Conservation (phyloP, 192 early-diverging fungal species). For the Radiomyces spectabilis region DNA sequence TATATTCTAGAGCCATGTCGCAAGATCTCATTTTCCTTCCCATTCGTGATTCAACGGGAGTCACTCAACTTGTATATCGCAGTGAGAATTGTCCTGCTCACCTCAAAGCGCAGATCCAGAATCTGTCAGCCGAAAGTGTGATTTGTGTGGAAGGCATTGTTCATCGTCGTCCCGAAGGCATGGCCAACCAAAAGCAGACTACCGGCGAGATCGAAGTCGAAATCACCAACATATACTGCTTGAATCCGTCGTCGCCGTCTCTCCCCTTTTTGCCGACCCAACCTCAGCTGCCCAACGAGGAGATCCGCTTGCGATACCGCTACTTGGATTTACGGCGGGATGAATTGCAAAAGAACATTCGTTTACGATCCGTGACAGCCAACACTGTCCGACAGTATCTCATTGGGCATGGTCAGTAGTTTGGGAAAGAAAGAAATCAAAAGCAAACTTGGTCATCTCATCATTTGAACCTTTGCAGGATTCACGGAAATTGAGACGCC, state of each 20-base stretch:
- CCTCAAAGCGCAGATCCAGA: constrained; percentile 34
- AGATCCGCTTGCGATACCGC: constrained; percentile 64
- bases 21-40: constrained; percentile 68
- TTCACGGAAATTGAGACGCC: constrained; percentile 95
- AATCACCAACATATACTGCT: constrained; percentile 44
- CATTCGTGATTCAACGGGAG: constrained; percentile 71
- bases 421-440: background rate
- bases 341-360: constrained; percentile 68
- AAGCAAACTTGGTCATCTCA: background rate
- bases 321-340: constrained; percentile 78
- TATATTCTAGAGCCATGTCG: constrained; percentile 50
- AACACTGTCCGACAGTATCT: constrained; percentile 67
- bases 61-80: constrained; percentile 63
- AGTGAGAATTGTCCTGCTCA: background rate
- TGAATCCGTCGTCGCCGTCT: constrained; percentile 58
- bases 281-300: constrained; percentile 61
- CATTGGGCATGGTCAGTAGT: constrained; percentile 48
- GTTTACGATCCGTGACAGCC: constrained; percentile 56
- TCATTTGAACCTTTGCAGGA: constrained; percentile 25
- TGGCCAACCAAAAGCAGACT: constrained; percentile 29
- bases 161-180: constrained; percentile 40
- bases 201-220: constrained; percentile 71
- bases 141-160: constrained; percentile 63
- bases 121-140: constrained; percentile 63
- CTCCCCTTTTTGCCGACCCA: constrained; percentile 57